These are phyloP conservation scores for Sporodiniella umbellata DNA, from an alignment of 371 early-diverging fungal species.

Conservation along the genomic window DNA sequence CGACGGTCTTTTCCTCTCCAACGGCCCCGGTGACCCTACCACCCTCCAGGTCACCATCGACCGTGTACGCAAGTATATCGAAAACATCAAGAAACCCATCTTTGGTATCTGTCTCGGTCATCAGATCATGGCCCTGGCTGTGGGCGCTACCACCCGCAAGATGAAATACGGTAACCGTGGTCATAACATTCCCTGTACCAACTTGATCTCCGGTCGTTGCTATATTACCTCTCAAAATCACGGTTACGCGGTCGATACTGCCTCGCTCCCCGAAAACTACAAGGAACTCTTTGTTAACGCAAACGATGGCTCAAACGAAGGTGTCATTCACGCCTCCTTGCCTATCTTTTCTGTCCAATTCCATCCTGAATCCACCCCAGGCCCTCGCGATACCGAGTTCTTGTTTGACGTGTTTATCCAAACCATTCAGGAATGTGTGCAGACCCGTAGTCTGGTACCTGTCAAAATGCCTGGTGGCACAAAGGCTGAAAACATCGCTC, in stretches of 20 bases:
- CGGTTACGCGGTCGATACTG: conserved; percentile 92
- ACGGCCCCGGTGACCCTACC: conserved; percentile 97
- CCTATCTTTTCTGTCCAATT: conserved; percentile 98
- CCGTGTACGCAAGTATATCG: conserved; percentile 62
- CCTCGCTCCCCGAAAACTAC: conserved; percentile 73
- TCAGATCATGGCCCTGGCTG: conserved; percentile 90
- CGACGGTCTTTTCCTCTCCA: conserved; percentile 93
- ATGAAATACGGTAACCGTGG: conserved; percentile 99
- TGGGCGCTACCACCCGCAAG: conserved; percentile 91
- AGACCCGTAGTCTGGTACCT: conserved; percentile 69
- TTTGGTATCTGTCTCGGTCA: conserved; percentile 99
- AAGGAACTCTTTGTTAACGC: conserved; percentile 94
- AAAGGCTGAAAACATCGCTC: conserved; percentile 49
- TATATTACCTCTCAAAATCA: conserved; percentile 98
- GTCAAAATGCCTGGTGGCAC: conserved; percentile 70
- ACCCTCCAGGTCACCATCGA: conserved; percentile 73
- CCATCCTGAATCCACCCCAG: conserved; percentile 97
- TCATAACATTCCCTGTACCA: conserved; percentile 97
- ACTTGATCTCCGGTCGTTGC: conserved; percentile 91
- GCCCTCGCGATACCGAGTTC: conserved; percentile 95
- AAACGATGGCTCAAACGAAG: conserved; percentile 97
- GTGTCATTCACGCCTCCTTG: conserved; percentile 82
- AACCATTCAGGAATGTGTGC: conserved; percentile 68
- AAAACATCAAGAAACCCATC: conserved; percentile 78
- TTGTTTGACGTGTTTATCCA: conserved; percentile 91